Evolutionary conservation across 139 green algal genomes (phyloP), one percentile per base, ranked within the genome.

Genomic region (Tetratostichococcus sp.): DNA sequence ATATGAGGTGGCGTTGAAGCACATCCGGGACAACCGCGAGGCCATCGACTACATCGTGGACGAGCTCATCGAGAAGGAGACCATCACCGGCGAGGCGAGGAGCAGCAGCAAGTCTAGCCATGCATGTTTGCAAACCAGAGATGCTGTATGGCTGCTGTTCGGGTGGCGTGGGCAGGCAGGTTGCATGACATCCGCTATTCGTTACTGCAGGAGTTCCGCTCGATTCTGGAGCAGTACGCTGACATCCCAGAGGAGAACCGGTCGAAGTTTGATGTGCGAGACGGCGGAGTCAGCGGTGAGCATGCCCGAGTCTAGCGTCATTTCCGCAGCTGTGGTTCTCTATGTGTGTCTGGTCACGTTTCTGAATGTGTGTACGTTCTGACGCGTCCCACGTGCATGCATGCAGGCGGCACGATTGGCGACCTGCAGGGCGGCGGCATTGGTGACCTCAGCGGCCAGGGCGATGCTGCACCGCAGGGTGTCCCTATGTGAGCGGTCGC

Each of bases 41-140:
- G 95, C 93, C 11, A 97, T 98, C 71, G 96, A 99, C 80, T 80
- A 79, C 35, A 95, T 98, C 74, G 88, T 94, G 22, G 95, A 98
- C 86, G 83, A 88, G 59, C 86, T 99, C 70, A 69, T 98, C 43
- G 93, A 98, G 86, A 96, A 96, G 79, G 96, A 99, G 91, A 98
- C 93, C 1, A 92, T 99, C 23, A 91, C 82, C 23, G 93, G 93
- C n/a, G 84, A 95, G 26, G 86, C 14, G n/a, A n/a, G n/a, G n/a
- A n/a, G n/a, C n/a, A n/a, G n/a, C n/a, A n/a, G n/a, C n/a, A n/a
- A n/a, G n/a, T n/a, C n/a, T n/a, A n/a, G n/a, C n/a, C n/a, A n/a
- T n/a, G n/a, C n/a, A n/a, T n/a, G n/a, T n/a, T n/a, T n/a, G n/a
- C n/a, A n/a, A n/a, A n/a, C n/a, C n/a, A n/a, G n/a, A n/a, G n/a